Conservation (phyloP, 805 yeast genomes). For the Metschnikowia kunwiensis region DNA sequence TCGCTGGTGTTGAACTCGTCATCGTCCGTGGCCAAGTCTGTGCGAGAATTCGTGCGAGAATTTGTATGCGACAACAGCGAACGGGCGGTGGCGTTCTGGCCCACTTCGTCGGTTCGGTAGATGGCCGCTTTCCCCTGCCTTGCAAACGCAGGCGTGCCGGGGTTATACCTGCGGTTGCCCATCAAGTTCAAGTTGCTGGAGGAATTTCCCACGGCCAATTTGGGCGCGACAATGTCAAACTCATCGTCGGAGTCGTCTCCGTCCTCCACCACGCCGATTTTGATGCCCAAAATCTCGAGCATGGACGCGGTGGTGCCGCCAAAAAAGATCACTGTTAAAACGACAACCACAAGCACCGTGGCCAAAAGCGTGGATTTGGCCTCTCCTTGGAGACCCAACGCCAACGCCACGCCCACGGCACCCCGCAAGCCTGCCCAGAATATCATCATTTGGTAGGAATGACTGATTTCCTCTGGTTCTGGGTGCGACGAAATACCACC, state of each 20-base stretch:
- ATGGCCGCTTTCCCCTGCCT: slow-evolving; percentile 8
- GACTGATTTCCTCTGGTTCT: slow-evolving; percentile 85
- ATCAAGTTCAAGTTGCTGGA: slow-evolving; percentile 13
- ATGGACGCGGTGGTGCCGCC: slow-evolving; percentile 99
- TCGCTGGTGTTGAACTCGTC: slow-evolving; percentile 32
- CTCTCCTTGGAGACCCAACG: slow-evolving; percentile 96
- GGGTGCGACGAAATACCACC: slow-evolving; percentile 43
- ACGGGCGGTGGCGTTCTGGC: slow-evolving; percentile 2
- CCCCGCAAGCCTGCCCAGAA: slow-evolving; percentile 99
- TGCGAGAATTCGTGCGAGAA: slow-evolving; percentile 18
- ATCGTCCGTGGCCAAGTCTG: slow-evolving; percentile 24
- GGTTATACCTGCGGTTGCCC: slow-evolving; percentile 25
- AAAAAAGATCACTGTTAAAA: slow-evolving; percentile 88
- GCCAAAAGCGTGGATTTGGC: slow-evolving; percentile 85
- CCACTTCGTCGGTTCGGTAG: neutral
- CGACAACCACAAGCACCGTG: slow-evolving; percentile 94
- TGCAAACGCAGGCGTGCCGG: slow-evolving; percentile 16
- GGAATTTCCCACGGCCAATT: slow-evolving; percentile 26
- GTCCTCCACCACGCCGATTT: slow-evolving; percentile 85
- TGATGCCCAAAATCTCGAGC: slow-evolving; percentile 91
- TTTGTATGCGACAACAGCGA: slow-evolving; percentile 10
- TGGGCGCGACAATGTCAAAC: slow-evolving; percentile 82
- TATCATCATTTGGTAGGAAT: slow-evolving; percentile 96
- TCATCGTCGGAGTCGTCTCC: slow-evolving; percentile 81
- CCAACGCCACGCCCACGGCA: slow-evolving; percentile 98